Conservation (phyloP, 2,329 filamentous ascomycete species). For the Juglanconis oblonga region DNA sequence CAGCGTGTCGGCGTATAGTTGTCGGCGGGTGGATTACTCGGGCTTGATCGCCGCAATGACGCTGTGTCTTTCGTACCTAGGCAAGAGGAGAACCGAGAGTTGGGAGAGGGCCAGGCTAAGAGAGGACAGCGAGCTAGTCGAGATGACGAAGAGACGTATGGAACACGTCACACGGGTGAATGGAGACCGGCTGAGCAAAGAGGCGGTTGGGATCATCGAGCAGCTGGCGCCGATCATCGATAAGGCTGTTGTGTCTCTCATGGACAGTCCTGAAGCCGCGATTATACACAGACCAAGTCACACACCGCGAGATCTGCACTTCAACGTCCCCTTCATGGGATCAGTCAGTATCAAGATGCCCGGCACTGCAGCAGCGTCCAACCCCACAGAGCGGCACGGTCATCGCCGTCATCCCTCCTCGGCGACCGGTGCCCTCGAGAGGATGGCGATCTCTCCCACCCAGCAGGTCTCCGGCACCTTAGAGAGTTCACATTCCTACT, state of each 20-base stretch:
- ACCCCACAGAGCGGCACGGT: background rate
- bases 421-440: slow-evolving; percentile 1
- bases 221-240: slow-evolving; percentile 42
- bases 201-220: slow-evolving; percentile 41
- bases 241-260: slow-evolving; percentile 14
- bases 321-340: slow-evolving; percentile 46
- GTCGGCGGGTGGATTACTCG: slow-evolving; percentile 50
- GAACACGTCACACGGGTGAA: slow-evolving; percentile 35
- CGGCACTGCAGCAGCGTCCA: background rate
- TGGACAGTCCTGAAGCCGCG: too few species aligned
- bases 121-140: slow-evolving; percentile 35
- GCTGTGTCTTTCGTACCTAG: slow-evolving; percentile 48
- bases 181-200: slow-evolving; percentile 38
- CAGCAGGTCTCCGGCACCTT: slow-evolving; percentile 5
- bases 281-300: background rate
- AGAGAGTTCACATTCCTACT: background rate
- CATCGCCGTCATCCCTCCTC: slow-evolving; percentile 4
- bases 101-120: slow-evolving; percentile 21
- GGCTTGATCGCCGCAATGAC: slow-evolving; percentile 50
- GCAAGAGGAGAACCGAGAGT: slow-evolving; percentile 23
- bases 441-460: slow-evolving; percentile 10
- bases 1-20: slow-evolving; percentile 36
- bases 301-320: slow-evolving; percentile 28
- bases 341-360: slow-evolving; percentile 40
- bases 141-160: slow-evolving; percentile 36